Conservation (phyloP, 1,284 basidiomycete species). For the Grifola frondosa region DNA sequence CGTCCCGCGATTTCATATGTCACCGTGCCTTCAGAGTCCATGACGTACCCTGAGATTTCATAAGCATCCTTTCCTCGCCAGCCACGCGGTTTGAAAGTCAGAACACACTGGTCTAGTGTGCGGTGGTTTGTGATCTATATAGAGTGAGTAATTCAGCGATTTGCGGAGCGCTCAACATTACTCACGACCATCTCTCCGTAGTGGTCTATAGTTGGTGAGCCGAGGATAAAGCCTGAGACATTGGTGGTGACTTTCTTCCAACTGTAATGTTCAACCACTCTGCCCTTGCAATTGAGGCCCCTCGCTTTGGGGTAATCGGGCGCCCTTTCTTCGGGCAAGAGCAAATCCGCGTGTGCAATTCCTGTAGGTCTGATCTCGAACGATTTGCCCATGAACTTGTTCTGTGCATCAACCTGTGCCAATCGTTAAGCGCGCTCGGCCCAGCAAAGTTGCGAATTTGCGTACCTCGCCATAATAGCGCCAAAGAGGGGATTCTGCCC, state of each 20-base stretch:
- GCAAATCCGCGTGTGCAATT: constrained; percentile 85
- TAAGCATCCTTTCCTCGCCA: constrained; percentile 92
- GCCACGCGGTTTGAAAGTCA: constrained; percentile 95
- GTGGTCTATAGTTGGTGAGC: constrained; percentile 94
- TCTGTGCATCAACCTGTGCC: constrained; percentile 81
- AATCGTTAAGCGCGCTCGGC: background rate
- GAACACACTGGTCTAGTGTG: constrained; percentile 84
- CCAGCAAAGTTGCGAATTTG: background rate
- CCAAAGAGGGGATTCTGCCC: constrained; percentile 89
- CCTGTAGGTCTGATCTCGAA: constrained; percentile 98
- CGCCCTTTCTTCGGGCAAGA: constrained; percentile 70
- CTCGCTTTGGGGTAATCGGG: constrained; percentile 57
- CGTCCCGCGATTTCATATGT: constrained; percentile 92
- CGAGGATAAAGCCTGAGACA: constrained; percentile 92
- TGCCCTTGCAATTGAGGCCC: constrained; percentile 40
- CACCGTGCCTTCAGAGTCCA: constrained; percentile 63
- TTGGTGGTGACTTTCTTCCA: constrained; percentile 97
- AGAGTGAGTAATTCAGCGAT: background rate
- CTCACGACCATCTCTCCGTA: constrained; percentile 92
- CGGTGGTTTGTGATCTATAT: constrained; percentile 85
- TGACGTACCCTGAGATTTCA: constrained; percentile 88
- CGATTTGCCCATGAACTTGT: constrained; percentile 93
- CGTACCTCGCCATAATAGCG: constrained; percentile 87
- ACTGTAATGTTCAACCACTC: constrained; percentile 80
- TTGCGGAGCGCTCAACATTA: constrained; percentile 17